These are phyloP conservation scores for Ceratocystis cacaofunesta DNA, from an alignment of 2,329 filamentous ascomycete genomes.

Conservation along the genomic window DNA sequence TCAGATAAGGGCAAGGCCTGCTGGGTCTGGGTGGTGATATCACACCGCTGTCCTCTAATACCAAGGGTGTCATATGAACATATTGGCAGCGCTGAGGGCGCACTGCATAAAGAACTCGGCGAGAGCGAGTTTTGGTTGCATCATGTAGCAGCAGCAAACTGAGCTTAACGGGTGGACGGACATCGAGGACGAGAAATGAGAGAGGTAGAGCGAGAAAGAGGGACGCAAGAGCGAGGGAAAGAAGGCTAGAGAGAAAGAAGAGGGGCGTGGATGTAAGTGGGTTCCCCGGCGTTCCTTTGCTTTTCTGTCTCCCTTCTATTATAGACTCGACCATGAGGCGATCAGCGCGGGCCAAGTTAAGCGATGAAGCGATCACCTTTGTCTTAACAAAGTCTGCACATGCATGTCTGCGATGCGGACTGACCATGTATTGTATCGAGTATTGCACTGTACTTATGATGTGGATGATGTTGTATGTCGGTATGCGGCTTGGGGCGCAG, in stretches of 20 bases:
- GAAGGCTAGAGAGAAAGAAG: neutral
- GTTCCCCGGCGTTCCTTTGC: neutral
- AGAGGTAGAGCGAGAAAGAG: neutral
- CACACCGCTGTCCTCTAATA: neutral
- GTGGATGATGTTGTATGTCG: neutral
- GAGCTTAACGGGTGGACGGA: neutral
- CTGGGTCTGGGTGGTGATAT: neutral
- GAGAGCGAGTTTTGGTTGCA: neutral
- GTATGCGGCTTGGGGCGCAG: neutral
- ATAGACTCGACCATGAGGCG: neutral
- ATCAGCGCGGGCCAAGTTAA: constrained; percentile 3
- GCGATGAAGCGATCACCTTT: constrained; percentile 4
- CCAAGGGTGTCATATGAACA: neutral
- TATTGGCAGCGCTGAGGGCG: neutral
- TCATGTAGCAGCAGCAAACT: neutral
- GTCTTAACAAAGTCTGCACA: neutral
- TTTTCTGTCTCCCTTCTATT: constrained; percentile 2
- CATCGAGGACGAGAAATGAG: neutral
- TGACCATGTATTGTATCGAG: neutral
- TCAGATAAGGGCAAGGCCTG: neutral
- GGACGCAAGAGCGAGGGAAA: neutral
- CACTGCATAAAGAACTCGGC: neutral
- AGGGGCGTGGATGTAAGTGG: constrained; percentile 1
- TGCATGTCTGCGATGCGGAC: neutral
- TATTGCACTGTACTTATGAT: neutral